These are phyloP conservation scores for Oenanthe sinensis DNA, from an alignment of 129 eudicot genomes.

Conservation along the genomic window DNA sequence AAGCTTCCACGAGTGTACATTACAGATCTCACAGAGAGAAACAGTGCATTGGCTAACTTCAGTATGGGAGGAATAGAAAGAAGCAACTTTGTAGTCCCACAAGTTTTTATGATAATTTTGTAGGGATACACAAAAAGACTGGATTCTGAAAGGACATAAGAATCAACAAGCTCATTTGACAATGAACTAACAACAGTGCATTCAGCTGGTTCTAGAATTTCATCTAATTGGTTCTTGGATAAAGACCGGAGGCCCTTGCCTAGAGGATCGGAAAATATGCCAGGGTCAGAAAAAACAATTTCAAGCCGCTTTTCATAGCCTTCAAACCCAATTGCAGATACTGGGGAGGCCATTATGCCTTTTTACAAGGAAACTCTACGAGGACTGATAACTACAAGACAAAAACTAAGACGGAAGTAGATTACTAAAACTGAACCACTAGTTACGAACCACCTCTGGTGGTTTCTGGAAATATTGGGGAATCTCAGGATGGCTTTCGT, in stretches of 20 bases:
- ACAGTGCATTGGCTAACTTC: conserved; percentile 36
- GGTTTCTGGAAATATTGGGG: conserved; percentile 18
- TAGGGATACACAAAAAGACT: conserved; percentile 76
- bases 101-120: conserved; percentile 74
- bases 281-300: conserved; percentile 47
- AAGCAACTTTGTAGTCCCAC: conserved; percentile 89
- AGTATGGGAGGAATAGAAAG: conserved; percentile 77
- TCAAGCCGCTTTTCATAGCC: conserved; percentile 90
- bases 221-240: conserved; percentile 57
- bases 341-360: conserved; percentile 42
- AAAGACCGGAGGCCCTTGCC: conserved; percentile 59
- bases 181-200: conserved; percentile 79
- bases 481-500: conserved; percentile 84
- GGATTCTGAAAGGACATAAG: conserved; percentile 83
- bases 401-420: conserved; percentile 14
- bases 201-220: conserved; percentile 69
- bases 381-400: conserved; percentile 2
- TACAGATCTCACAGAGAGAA: conserved; percentile 52
- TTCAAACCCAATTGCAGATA: conserved; percentile 82
- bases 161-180: conserved; percentile 55
- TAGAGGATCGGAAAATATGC: conserved; percentile 35
- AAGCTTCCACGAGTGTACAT: conserved; percentile 82
- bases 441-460: conserved; percentile 19
- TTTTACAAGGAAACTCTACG: conserved; percentile 17
- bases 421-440: conserved; percentile 10